Base-by-base conservation (phyloP, 2,329 filamentous ascomycete species). In the Xenoacremonium recifei region DNA sequence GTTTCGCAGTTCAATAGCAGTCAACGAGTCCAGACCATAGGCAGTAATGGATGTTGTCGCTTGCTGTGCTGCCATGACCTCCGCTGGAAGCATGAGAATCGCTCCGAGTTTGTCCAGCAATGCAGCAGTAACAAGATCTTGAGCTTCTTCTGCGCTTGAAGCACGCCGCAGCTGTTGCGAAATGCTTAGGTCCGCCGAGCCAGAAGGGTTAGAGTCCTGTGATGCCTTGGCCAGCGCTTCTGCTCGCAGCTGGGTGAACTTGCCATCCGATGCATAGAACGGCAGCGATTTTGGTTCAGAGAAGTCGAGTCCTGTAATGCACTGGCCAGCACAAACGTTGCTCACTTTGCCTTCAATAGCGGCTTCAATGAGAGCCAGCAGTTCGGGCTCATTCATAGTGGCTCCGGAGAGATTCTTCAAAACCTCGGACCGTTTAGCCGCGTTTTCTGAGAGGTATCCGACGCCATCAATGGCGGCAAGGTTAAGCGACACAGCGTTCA, bases 231-330 rank as follows among this genome's bases (percentile, higher is more conserved):
- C 23, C 58, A 70, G 32, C 57, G 65, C 66, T 3, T 51, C 53
- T 6, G 69, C 59, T 10, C 70, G 68, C 18, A 80, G 65, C 21
- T 69, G 64, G 42, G 71, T 70, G 61, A 80, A 80, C 55, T 77
- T 79, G 39, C 71, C 73, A 37, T 82, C 77, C 3, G 66, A 57
- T 4, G 69, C 70, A 70, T 77, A 81, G 62, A 77, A 80, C 0
- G 75, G 76, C 37, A 70, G 60, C 50, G 67, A 62, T 3, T 61
- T 61, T 6, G 67, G 65, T 16, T 67, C 72, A 7, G 50, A 48
- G 46, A 79, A 71, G 40, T 70, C 67, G 56, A 80, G 70, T 2
- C 77, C 77, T 0, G 76, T 80, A 47, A 80, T 75, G 25, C 68
- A 70, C 53, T 81, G 77, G 31, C 62, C 67, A 42, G 71, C 68